phyloP scores from a whole-genome alignment of 257 asterid species.

The Solanum sparsipilum region DNA sequence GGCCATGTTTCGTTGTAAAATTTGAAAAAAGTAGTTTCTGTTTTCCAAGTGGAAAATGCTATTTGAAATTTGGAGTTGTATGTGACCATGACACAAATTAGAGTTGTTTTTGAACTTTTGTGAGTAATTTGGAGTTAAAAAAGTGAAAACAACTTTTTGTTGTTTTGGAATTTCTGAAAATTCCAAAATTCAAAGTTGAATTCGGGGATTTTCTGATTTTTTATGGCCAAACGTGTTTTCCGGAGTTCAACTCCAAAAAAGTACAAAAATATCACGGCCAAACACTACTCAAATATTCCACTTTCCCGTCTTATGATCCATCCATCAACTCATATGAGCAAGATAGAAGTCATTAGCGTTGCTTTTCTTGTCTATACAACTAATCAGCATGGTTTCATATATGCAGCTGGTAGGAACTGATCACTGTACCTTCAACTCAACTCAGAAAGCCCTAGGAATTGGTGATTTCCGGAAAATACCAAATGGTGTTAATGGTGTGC shows the following conservation, averaged over 20 bases:
- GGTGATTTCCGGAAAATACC: conserved; percentile 93
- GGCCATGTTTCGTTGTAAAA: background rate
- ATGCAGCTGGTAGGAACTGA: conserved; percentile 96
- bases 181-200: background rate
- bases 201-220: background rate
- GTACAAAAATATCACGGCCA: background rate
- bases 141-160: background rate
- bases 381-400: conserved; percentile 7
- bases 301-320: background rate
- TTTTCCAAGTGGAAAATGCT: background rate
- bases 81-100: background rate
- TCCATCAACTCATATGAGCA: background rate
- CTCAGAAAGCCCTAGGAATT: conserved; percentile 78
- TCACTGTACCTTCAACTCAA: conserved; percentile 87
- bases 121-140: background rate
- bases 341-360: background rate
- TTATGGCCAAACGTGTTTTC: background rate
- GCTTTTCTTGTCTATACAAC: background rate
- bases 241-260: background rate
- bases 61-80: background rate
- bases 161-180: background rate
- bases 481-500: conserved; percentile 87
- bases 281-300: background rate
- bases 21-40: background rate
- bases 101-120: background rate